These are phyloP conservation scores for Fusarium irregulare DNA, from an alignment of 2,329 filamentous ascomycete genomes.

Conservation along the genomic window DNA sequence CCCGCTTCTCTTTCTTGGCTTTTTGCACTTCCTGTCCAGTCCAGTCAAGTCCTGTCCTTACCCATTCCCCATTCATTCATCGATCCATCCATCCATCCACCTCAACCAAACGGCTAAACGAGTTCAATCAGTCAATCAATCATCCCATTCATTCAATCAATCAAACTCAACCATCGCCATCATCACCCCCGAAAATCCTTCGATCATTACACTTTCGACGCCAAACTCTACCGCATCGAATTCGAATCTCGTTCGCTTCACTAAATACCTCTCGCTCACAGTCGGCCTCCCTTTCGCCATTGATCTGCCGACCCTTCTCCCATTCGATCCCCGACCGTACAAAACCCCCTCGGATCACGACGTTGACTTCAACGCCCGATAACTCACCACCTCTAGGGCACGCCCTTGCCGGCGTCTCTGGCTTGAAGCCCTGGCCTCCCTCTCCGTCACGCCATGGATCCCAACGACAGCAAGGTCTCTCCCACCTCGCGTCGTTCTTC, in stretches of 20 bases:
- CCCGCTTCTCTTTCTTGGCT: slow-evolving; percentile 39
- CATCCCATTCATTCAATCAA: slow-evolving; percentile 19
- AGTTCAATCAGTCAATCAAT: slow-evolving; percentile 8
- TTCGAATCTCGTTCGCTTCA: slow-evolving; percentile 17
- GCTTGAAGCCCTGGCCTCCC: slow-evolving; percentile 40
- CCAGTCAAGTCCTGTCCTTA: slow-evolving; percentile 29
- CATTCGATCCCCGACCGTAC: slow-evolving; percentile 11
- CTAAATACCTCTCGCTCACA: slow-evolving; percentile 12
- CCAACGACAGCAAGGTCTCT: slow-evolving; percentile 52
- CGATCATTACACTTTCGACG: slow-evolving; percentile 9
- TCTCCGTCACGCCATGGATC: slow-evolving; percentile 54
- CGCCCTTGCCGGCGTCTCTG: slow-evolving; percentile 44
- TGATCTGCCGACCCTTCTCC: slow-evolving; percentile 22
- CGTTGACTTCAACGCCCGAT: slow-evolving; percentile 29
- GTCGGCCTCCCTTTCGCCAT: slow-evolving; percentile 22
- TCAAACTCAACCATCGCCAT: slow-evolving; percentile 6
- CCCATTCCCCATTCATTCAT: slow-evolving; percentile 19
- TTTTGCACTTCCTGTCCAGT: slow-evolving; percentile 39
- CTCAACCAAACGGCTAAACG: slow-evolving; percentile 23
- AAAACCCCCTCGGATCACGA: slow-evolving; percentile 32
- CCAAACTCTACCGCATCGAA: neutral
- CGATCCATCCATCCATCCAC: slow-evolving; percentile 27
- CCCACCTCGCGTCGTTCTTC: slow-evolving; percentile 58
- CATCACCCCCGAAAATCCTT: slow-evolving; percentile 16
- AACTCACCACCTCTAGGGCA: slow-evolving; percentile 37